Evolutionary conservation across 1,284 basidiomycete genomes (phyloP), one percentile per base, ranked within the genome.

Genomic region (Apiotrichum laibachii): DNA sequence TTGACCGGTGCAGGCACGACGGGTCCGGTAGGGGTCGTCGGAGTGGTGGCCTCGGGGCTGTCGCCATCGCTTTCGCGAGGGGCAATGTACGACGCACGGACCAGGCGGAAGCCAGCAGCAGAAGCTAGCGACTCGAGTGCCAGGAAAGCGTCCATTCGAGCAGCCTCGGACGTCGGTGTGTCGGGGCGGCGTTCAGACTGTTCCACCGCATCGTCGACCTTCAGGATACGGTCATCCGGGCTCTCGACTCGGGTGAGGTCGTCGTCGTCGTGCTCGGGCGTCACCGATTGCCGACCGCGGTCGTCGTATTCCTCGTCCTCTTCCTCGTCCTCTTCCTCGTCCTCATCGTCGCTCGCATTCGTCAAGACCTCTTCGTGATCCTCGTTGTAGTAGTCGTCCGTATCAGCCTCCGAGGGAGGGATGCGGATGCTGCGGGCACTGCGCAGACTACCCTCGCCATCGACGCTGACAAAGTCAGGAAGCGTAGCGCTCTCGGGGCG

Each of bases 401-500:
- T 44, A 21, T 19, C 43, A n/a, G 19, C 43, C 4, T 50, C 49
- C 11, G 49, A 50, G 21, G 34, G 13, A 19, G 8, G 34, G 5
- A 50, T n/a, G 19, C 26, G 37, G 7, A 18, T 37, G 49, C 49
- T 50, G 7, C 19, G 9, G 12, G 11, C 12, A 19, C 49, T 50
- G n/a, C 10, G 18, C n/a, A 44, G 19, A n/a, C 43, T 44, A 18
- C 47, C 22, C 13, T 49, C 47, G 47, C 47, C 33, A 33, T 49
- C 47, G n/a, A 49, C 15, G 13, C 35, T 49, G 18, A 49, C 47
- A 49, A 22, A 50, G 18, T 50, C 49, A 19, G 49, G 49, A 26
- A 50, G 49, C 4, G 37, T 50, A 10, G 49, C 49, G 35, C 49
- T 50, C 37, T 50, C 49, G 6, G 49, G 49, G 19, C 49, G 49